Base-by-base conservation (phyloP, 495 filamentous ascomycete genomes). In the Saxispiralis lemnorum region DNA sequence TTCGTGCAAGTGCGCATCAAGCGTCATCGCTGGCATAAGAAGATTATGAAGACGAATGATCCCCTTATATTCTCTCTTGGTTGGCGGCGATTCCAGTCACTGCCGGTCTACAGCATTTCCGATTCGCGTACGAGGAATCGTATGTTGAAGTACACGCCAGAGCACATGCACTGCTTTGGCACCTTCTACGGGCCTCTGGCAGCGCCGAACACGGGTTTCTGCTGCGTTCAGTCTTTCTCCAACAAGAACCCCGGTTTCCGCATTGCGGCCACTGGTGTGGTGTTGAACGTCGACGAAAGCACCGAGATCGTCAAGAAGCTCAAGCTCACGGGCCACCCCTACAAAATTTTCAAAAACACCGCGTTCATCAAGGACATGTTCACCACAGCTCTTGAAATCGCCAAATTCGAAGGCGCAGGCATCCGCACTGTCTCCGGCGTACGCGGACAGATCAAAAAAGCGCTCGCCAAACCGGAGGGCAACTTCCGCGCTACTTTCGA, bases 361-460 rank as follows among this genome's bases (percentile, higher is more conserved):
- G 85, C 89, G 14, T 96, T 97, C 63, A 89, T 97, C 67, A 88
- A 86, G 58, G 84, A 95, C 60, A 97, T 97, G 89, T 97, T 97
- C 68, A 86, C 72, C 54, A 78, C 78, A 0, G 66, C 82, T 0
- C 71, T 97, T 12, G 89, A 97, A 58, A 85, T 96, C 45, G 88
- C 89, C 59, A 96, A 96, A 62, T 96, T 97, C 55, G 89, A 96
- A 65, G 92, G 89, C 31, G 89, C 89, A 9, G 75, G 79, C 36
- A 88, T 97, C 62, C 81, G 84, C 44, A 97, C 89, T 0, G 89
- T 97, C 19, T 95, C 87, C 4, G 92, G 89, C 31, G 78, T 97
- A 51, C 71, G 89, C 15, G 89, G 89, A 50, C 89, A 95, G 59
- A 94, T 97, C 70, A 97, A 97, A 65, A 72, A 83, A 19, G 87